phyloP scores from a whole-genome alignment of 2,329 filamentous ascomycete species.

The Cucurbitaria berberidis region DNA sequence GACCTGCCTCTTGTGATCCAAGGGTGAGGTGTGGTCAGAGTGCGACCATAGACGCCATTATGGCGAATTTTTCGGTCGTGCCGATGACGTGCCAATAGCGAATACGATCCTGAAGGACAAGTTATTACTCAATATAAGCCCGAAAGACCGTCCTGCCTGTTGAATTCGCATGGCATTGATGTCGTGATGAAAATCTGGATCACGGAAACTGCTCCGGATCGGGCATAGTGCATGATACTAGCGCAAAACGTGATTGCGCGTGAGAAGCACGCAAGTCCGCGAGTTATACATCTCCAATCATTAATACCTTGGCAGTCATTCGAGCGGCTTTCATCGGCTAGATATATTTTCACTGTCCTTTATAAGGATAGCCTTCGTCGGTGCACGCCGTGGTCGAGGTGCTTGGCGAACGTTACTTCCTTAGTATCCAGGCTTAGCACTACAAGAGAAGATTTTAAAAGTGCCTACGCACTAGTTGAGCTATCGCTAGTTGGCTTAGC shows the following conservation, averaged over 20 bases:
- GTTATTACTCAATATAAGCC: background rate
- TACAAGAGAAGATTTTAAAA: too few relatives aligned
- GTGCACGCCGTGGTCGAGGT: background rate
- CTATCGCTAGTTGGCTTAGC: too few relatives aligned
- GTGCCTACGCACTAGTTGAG: too few relatives aligned
- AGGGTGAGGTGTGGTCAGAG: background rate
- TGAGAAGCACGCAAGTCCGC: background rate
- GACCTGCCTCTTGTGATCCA: background rate
- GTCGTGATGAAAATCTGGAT: slow-evolving; percentile 1
- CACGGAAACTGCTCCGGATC: background rate
- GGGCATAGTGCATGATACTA: background rate
- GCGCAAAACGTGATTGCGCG: background rate
- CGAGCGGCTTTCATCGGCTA: background rate
- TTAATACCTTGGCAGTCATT: background rate
- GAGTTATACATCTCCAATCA: background rate
- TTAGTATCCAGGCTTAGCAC: too few relatives aligned
- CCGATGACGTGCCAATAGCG: slow-evolving; percentile 2
- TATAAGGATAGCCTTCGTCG: background rate
- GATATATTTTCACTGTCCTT: background rate
- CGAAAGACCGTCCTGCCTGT: background rate
- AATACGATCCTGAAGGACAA: slow-evolving; percentile 1
- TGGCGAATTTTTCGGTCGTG: slow-evolving; percentile 3
- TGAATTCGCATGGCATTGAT: background rate
- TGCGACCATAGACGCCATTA: background rate
- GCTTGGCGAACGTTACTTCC: background rate